Evolutionary conservation across 139 green algal species (phyloP).

Genomic region (Tetraselmis chui): DNA sequence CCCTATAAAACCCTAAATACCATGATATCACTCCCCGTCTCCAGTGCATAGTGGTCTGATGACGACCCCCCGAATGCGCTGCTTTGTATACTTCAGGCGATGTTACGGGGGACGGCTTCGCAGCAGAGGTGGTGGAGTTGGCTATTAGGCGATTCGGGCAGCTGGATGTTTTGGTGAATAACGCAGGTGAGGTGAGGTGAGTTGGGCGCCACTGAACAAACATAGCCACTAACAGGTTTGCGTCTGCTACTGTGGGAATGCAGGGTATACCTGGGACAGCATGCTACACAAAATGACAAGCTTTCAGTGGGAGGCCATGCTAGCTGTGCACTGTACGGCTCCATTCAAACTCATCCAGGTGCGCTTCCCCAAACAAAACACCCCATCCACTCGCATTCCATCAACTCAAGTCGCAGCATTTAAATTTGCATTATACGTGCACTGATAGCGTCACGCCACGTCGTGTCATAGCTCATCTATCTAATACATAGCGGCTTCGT

Average conservation of each 20-base stretch:
- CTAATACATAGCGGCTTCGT: too few relatives aligned
- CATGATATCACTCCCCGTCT: neutral
- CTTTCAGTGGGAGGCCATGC: slow-evolving; percentile 77
- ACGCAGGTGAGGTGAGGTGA: slow-evolving; percentile 41
- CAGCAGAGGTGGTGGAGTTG: slow-evolving; percentile 33
- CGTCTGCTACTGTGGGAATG: neutral
- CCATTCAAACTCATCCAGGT: slow-evolving; percentile 73
- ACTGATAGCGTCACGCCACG: too few relatives aligned
- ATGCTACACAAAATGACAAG: slow-evolving; percentile 73
- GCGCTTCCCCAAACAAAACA: too few relatives aligned
- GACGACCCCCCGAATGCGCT: neutral
- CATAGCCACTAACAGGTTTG: neutral
- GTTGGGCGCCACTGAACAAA: slow-evolving; percentile 37
- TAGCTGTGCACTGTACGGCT: slow-evolving; percentile 72
- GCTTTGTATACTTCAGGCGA: slow-evolving; percentile 37
- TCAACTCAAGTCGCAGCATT: too few relatives aligned
- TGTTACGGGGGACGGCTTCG: slow-evolving; percentile 54
- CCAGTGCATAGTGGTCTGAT: neutral
- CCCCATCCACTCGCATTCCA: too few relatives aligned
- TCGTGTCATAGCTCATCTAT: too few relatives aligned
- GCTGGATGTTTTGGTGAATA: slow-evolving; percentile 61
- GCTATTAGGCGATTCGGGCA: slow-evolving; percentile 48
- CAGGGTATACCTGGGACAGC: slow-evolving; percentile 83
- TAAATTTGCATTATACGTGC: too few relatives aligned
- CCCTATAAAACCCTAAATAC: neutral